Percentiles rank a stretch among this genome's conserved stretches.
These are phyloP conservation scores for Mikania micrantha DNA, from an alignment of 129 eudicot species.

Conservation along the genomic window DNA sequence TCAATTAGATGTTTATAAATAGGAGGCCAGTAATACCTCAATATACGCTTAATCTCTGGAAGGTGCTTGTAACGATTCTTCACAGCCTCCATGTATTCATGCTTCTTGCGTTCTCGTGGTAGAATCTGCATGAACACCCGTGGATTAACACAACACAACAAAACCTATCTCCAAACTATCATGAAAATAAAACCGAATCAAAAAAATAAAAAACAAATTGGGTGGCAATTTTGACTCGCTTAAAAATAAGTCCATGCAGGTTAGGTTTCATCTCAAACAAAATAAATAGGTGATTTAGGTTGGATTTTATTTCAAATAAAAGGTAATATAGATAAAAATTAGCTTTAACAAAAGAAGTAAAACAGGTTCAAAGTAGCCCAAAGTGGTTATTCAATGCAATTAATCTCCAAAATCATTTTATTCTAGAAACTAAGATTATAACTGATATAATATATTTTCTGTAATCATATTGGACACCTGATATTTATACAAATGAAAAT, in stretches of 20 bases:
- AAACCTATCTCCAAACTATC: too few relatives aligned
- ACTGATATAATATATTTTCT: background rate
- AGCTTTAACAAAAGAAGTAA: too few relatives aligned
- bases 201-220: too few relatives aligned
- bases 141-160: background rate
- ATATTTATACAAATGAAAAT: background rate
- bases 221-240: background rate
- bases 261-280: too few relatives aligned
- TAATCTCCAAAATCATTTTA: background rate
- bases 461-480: background rate
- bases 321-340: background rate
- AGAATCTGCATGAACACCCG: conserved; percentile 51
- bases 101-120: conserved; percentile 90
- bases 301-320: background rate
- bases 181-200: background rate
- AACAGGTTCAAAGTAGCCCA: too few relatives aligned
- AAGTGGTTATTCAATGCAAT: background rate
- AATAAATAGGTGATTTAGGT: too few relatives aligned
- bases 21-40: conserved; percentile 40
- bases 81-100: conserved; percentile 77
- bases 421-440: background rate
- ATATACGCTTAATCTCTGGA: conserved; percentile 86
- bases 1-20: too few relatives aligned
- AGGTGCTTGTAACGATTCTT: conserved; percentile 95
- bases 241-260: background rate